phyloP scores from a whole-genome alignment of 2,329 filamentous ascomycete genomes.

The Epichloe baconii region DNA sequence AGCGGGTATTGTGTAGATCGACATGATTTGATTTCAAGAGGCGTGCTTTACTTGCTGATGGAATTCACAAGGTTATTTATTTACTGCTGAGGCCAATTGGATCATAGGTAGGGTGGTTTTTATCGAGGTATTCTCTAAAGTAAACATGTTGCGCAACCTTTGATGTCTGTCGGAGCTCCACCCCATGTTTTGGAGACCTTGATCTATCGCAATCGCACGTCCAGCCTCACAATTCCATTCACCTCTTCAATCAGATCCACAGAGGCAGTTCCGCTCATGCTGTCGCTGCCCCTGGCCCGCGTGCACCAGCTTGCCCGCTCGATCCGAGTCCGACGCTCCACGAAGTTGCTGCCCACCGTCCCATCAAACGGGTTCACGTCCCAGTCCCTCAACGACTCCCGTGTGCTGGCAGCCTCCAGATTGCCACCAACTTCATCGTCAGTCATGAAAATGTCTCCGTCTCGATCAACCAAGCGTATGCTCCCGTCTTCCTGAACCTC shows the following conservation, averaged over 20 bases:
- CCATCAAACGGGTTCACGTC: constrained; percentile 7
- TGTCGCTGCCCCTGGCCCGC: constrained; percentile 4
- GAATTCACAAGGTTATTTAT: no score
- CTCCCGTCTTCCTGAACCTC: constrained; percentile 19
- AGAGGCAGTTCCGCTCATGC: constrained; percentile 13
- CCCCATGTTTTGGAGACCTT: neutral
- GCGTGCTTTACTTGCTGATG: no score
- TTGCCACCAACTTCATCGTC: neutral
- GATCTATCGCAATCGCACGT: constrained; percentile 20
- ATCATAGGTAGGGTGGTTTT: no score
- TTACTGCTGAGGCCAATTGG: no score
- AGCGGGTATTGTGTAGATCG: no score
- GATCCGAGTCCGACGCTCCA: constrained; percentile 4
- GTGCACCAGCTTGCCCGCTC: constrained; percentile 5
- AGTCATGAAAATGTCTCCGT: constrained; percentile 19
- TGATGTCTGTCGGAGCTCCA: neutral
- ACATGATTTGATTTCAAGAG: no score
- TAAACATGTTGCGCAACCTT: neutral
- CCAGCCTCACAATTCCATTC: constrained; percentile 23
- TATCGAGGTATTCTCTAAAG: no score
- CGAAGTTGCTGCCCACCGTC: constrained; percentile 4
- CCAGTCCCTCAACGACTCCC: neutral
- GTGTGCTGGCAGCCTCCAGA: neutral
- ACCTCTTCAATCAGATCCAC: constrained; percentile 22
- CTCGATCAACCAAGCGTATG: constrained; percentile 17